These are phyloP conservation scores for Aspergillus conjunctus DNA, from an alignment of 495 filamentous ascomycete genomes.

Conservation along the genomic window DNA sequence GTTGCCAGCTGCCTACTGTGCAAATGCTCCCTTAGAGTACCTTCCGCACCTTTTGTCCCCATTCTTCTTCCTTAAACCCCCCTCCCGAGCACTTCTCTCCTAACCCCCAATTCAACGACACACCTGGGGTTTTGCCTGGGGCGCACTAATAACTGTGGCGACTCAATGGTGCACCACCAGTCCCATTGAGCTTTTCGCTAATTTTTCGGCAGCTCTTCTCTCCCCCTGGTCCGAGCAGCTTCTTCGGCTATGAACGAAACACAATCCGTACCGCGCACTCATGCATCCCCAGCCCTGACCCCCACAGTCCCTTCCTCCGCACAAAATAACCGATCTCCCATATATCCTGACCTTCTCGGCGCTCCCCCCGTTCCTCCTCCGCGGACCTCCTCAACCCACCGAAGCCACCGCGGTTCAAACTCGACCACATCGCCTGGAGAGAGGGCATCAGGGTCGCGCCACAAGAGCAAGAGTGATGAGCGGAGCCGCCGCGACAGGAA, in stretches of 20 bases:
- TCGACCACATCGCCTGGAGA: slow-evolving; percentile 28
- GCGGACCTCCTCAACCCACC: slow-evolving; percentile 47
- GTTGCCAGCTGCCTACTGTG: slow-evolving; percentile 17
- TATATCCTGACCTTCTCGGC: slow-evolving; percentile 44
- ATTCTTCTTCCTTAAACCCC: slow-evolving; percentile 25
- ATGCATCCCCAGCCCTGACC: slow-evolving; percentile 36
- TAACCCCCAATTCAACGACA: slow-evolving; percentile 54
- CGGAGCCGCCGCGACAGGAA: slow-evolving; percentile 40
- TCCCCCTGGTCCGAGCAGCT: slow-evolving; percentile 37
- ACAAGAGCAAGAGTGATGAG: slow-evolving; percentile 39
- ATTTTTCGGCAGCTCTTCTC: slow-evolving; percentile 34
- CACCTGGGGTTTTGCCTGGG: slow-evolving; percentile 48
- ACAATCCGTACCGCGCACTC: slow-evolving; percentile 39
- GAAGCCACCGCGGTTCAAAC: slow-evolving; percentile 41
- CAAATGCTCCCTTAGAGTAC: slow-evolving; percentile 17
- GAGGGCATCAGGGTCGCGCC: slow-evolving; percentile 38
- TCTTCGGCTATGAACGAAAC: slow-evolving; percentile 49
- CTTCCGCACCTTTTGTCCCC: slow-evolving; percentile 29
- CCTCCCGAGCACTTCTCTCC: slow-evolving; percentile 3
- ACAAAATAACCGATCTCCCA: slow-evolving; percentile 37
- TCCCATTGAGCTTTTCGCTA: slow-evolving; percentile 25
- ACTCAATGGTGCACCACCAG: slow-evolving; percentile 7
- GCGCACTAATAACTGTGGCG: slow-evolving; percentile 44
- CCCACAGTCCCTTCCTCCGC: slow-evolving; percentile 32
- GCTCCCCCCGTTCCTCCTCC: slow-evolving; percentile 47